Conservation (phyloP, 257 asterid species). For the Capsicum chinense region DNA sequence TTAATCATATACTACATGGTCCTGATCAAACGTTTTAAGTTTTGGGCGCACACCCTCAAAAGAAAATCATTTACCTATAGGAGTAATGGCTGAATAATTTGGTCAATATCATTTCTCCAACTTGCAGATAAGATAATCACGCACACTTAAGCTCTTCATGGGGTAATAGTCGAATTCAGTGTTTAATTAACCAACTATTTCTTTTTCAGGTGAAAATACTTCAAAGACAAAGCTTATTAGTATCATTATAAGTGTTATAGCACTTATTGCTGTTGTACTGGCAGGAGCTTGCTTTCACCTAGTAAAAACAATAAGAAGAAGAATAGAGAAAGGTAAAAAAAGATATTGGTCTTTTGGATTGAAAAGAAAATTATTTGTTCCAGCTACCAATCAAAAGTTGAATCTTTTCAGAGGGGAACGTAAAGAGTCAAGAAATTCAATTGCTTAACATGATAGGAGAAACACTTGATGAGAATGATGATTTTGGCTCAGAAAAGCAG, state of each 20-base stretch:
- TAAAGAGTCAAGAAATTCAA: background rate
- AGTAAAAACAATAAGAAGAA: background rate
- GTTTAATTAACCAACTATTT: background rate
- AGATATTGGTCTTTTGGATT: background rate
- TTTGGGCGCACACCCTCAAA: background rate
- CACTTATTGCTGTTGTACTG: background rate
- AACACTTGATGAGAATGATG: background rate
- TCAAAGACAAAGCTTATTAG: background rate
- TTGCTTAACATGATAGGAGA: constrained; percentile 1
- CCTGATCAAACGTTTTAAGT: background rate
- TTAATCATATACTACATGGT: background rate
- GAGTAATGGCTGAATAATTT: background rate
- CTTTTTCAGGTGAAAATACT: background rate
- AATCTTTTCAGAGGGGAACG: background rate
- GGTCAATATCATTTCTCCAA: background rate
- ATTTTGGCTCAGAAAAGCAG: background rate
- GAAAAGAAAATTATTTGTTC: background rate
- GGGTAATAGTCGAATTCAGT: background rate
- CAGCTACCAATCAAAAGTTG: background rate
- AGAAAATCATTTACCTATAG: background rate
- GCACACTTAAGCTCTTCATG: background rate
- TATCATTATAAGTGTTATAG: background rate
- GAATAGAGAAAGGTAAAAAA: background rate
- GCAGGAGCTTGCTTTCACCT: background rate
- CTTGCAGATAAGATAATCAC: no score